A percentile compares a stretch with the other conserved stretches of the same genome.
Evolutionary conservation across 495 filamentous ascomycete species (phyloP).

Genomic region (Neurospora sp.): DNA sequence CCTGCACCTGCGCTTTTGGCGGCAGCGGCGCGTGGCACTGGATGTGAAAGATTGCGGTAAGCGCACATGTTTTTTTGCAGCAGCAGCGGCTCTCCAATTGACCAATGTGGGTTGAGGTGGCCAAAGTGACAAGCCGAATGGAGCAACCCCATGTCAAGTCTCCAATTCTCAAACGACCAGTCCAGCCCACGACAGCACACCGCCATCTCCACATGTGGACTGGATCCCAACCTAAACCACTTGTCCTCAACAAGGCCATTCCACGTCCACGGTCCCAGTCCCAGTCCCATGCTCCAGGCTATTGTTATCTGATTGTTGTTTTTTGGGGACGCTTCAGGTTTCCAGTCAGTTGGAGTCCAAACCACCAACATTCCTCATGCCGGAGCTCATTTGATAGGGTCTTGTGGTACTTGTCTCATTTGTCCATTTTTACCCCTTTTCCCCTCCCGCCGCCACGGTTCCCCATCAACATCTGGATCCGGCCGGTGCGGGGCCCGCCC

Average conservation of each 20-base stretch:
- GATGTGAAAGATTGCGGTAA: not conserved
- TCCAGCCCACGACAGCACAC: not conserved
- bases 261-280: not conserved
- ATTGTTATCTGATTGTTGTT: not conserved
- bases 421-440: not conserved
- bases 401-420: not conserved
- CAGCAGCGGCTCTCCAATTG: not conserved
- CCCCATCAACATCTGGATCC: not conserved
- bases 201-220: not conserved
- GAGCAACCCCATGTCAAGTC: not conserved
- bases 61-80: not conserved
- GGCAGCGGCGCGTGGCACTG: not conserved
- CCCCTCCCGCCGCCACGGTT: not conserved
- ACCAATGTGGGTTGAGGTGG: not conserved
- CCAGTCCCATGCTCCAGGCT: not conserved
- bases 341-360: not conserved
- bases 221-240: not conserved
- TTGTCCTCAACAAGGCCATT: not conserved
- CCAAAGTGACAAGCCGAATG: not conserved
- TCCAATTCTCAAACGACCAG: not conserved
- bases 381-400: not conserved
- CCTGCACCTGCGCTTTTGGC: not conserved
- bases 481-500: not conserved
- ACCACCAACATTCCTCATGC: not conserved
- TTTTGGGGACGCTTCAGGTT: not conserved